A percentile compares a stretch with the other conserved stretches of the same genome.
phyloP scores from a whole-genome alignment of 2,329 filamentous ascomycete species.

The Xylariaceae sp. region DNA sequence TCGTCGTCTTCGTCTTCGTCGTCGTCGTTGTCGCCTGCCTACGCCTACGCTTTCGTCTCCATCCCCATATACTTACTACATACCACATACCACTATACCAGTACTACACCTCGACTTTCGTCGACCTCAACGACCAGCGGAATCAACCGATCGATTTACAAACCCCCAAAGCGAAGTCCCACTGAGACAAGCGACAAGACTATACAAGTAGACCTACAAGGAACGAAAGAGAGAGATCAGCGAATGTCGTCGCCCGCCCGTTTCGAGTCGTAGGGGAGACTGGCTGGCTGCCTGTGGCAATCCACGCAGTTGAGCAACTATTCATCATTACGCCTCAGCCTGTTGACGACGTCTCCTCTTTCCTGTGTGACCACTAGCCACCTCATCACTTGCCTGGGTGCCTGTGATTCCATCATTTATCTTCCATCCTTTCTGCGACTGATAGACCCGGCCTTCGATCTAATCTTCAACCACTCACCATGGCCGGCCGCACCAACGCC shows the following conservation, averaged over 20 bases:
- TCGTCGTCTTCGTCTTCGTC: background rate
- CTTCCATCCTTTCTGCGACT: background rate
- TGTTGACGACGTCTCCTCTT: slow-evolving; percentile 30
- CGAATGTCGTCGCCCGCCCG: slow-evolving; percentile 34
- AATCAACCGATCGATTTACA: background rate
- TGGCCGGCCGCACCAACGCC: slow-evolving; percentile 35
- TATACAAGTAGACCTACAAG: background rate
- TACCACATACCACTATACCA: background rate
- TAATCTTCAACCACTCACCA: slow-evolving; percentile 25
- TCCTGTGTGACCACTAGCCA: slow-evolving; percentile 25
- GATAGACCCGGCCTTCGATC: slow-evolving; percentile 6
- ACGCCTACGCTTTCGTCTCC: too few relatives aligned
- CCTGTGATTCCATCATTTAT: slow-evolving; percentile 1
- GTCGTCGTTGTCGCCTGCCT: background rate
- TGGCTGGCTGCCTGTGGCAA: slow-evolving; percentile 36
- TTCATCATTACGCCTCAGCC: slow-evolving; percentile 24
- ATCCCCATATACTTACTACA: too few relatives aligned
- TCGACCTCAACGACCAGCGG: background rate
- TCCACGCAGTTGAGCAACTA: slow-evolving; percentile 28
- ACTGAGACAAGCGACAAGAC: background rate
- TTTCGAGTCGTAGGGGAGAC: slow-evolving; percentile 34
- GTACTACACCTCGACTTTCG: background rate
- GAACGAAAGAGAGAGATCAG: slow-evolving; percentile 16
- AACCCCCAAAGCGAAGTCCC: background rate
- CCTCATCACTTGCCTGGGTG: background rate